Percentiles rank a stretch among this genome's conserved stretches.
phyloP scores from a whole-genome alignment of 331 rosid species.

The Rhamnella rubrinervis region DNA sequence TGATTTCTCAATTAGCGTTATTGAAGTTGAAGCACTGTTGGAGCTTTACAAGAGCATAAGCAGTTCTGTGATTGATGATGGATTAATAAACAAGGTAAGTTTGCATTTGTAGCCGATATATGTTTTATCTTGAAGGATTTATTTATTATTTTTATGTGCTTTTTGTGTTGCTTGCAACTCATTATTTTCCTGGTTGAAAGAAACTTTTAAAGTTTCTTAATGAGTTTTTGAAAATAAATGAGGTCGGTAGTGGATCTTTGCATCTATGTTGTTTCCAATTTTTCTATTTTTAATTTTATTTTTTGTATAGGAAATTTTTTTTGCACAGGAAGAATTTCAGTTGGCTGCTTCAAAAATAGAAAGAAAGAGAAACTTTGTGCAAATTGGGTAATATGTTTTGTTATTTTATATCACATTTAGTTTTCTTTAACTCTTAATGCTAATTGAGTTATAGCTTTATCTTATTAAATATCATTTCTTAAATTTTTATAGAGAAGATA shows the following conservation, averaged over 20 bases:
- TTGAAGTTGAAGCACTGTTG: constrained; percentile 90
- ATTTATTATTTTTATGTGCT: background rate
- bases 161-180: background rate
- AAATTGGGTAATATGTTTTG: constrained; percentile 58
- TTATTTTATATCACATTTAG: background rate
- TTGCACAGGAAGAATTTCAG: constrained; percentile 87
- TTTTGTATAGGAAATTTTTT: no score
- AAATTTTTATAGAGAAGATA: no score
- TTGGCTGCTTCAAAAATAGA: constrained; percentile 73
- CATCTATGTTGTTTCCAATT: background rate
- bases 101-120: background rate
- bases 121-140: background rate
- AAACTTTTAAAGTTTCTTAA: background rate
- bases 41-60: constrained; percentile 89
- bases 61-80: constrained; percentile 79
- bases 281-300: no score
- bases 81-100: constrained; percentile 82
- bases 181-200: constrained; percentile 4
- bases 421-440: background rate
- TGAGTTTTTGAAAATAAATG: background rate
- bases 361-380: constrained; percentile 76
- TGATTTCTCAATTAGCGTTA: constrained; percentile 62
- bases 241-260: background rate
- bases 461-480: no score
- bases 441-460: background rate